A percentile compares a stretch with the other conserved stretches of the same genome.
phyloP scores from a whole-genome alignment of 345 rosid species.

The Lepidium didymum region DNA sequence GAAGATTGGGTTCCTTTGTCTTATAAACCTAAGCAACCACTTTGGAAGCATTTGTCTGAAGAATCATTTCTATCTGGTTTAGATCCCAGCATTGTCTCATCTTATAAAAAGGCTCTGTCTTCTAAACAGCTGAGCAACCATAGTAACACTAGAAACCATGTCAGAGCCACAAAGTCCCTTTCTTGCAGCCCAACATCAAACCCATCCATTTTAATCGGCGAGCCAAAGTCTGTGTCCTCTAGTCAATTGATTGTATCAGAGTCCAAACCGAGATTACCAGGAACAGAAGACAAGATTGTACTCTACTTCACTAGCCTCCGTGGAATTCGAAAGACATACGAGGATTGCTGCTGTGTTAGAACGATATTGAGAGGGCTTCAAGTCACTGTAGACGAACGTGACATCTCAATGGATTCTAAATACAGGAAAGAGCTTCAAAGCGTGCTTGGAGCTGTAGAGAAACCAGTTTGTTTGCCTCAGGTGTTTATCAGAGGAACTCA shows the following conservation, averaged over 20 bases:
- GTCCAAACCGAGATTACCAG: slow-evolving; percentile 10
- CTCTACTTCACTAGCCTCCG: slow-evolving; percentile 70
- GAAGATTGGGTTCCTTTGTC: slow-evolving; percentile 29
- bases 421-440: slow-evolving; percentile 60
- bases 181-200: slow-evolving; percentile 5
- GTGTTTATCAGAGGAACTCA: slow-evolving; percentile 60
- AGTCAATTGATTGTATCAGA: slow-evolving; percentile 20
- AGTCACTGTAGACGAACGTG: slow-evolving; percentile 62
- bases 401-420: slow-evolving; percentile 76
- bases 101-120: slow-evolving; percentile 61
- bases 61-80: slow-evolving; percentile 55
- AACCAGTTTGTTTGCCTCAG: slow-evolving; percentile 49
- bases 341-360: slow-evolving; percentile 68
- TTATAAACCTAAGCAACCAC: slow-evolving; percentile 36
- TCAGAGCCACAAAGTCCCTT: slow-evolving; percentile 10
- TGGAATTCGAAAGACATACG: slow-evolving; percentile 81
- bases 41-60: slow-evolving; percentile 73
- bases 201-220: neutral
- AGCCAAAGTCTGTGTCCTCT: slow-evolving; percentile 25
- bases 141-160: neutral
- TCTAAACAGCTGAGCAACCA: slow-evolving; percentile 43
- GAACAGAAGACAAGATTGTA: slow-evolving; percentile 38
- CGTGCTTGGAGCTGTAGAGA: slow-evolving; percentile 24
- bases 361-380: slow-evolving; percentile 61
- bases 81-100: slow-evolving; percentile 58